phyloP scores from a whole-genome alignment of 2,329 filamentous ascomycete species.

The Proliferodiscus dingleyae region DNA sequence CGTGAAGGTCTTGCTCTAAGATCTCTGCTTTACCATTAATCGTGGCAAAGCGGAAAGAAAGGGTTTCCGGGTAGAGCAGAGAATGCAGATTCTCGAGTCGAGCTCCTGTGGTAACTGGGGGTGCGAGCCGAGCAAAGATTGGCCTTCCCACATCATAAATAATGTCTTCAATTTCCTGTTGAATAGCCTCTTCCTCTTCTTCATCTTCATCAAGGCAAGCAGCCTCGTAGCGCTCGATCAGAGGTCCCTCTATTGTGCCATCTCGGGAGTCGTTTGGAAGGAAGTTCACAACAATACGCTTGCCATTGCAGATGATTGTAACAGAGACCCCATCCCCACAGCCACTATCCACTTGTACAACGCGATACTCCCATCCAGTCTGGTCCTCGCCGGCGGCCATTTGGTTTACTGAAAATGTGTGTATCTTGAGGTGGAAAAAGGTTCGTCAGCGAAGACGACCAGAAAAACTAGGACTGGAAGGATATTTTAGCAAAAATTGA shows the following conservation, averaged over 20 bases:
- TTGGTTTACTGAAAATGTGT: background rate
- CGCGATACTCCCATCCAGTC: constrained; percentile 8
- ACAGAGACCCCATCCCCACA: constrained; percentile 3
- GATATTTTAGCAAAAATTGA: no score
- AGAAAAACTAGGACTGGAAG: background rate
- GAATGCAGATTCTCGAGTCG: background rate
- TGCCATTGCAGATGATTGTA: constrained; percentile 4
- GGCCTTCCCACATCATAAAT: constrained; percentile 3
- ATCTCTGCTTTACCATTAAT: constrained; percentile 5
- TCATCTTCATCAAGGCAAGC: constrained; percentile 4
- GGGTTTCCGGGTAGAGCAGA: constrained; percentile 2
- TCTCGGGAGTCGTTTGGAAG: background rate
- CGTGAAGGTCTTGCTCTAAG: background rate
- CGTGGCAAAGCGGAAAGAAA: constrained; percentile 4
- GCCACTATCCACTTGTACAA: constrained; percentile 3
- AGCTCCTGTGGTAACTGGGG: background rate
- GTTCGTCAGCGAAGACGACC: background rate
- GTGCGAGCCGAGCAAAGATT: constrained; percentile 4
- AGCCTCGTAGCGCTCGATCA: constrained; percentile 1
- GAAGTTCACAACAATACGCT: constrained; percentile 3
- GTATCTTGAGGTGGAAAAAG: background rate
- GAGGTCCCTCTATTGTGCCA: constrained; percentile 6
- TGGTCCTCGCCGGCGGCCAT: background rate
- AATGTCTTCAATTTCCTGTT: constrained; percentile 10
- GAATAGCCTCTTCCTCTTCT: constrained; percentile 1